Evolutionary conservation across 495 filamentous ascomycete species (phyloP).

Genomic region (Pyrenula massariospora): DNA sequence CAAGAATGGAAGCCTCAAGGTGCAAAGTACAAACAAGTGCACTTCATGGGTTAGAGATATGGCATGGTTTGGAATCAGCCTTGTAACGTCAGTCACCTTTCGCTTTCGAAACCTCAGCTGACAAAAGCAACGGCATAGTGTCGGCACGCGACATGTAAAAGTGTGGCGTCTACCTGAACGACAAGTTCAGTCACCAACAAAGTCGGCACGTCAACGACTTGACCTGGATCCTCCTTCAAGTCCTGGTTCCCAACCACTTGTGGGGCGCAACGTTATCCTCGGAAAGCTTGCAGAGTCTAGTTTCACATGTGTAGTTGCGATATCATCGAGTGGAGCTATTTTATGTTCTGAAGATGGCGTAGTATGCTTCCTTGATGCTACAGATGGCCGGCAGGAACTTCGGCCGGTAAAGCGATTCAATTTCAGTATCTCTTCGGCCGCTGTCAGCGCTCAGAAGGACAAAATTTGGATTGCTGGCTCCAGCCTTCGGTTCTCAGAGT

Average conservation of each 20-base stretch:
- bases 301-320: slow-evolving; percentile 65
- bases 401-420: slow-evolving; percentile 19
- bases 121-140: slow-evolving; percentile 32
- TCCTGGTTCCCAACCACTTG: slow-evolving; percentile 40
- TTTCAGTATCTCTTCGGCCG: slow-evolving; percentile 34
- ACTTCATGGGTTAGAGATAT: slow-evolving; percentile 72
- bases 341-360: slow-evolving; percentile 36
- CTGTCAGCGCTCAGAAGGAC: slow-evolving; percentile 38
- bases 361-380: slow-evolving; percentile 58
- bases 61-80: slow-evolving; percentile 68
- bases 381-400: slow-evolving; percentile 56
- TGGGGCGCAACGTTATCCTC: slow-evolving; percentile 47
- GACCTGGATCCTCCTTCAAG: slow-evolving; percentile 27
- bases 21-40: slow-evolving; percentile 91
- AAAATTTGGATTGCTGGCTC: slow-evolving; percentile 45
- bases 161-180: slow-evolving; percentile 74
- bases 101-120: too few relatives aligned
- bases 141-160: slow-evolving; percentile 86
- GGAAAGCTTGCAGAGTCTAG: slow-evolving; percentile 59
- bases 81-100: too few relatives aligned
- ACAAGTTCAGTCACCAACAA: slow-evolving; percentile 31
- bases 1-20: slow-evolving; percentile 68
- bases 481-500: slow-evolving; percentile 24
- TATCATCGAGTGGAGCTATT: slow-evolving; percentile 48
- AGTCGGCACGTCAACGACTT: slow-evolving; percentile 27